Evolutionary conservation across 2,329 filamentous ascomycete species (phyloP), one percentile per base, ranked within the genome.

Genomic region (Monilinia laxa): DNA sequence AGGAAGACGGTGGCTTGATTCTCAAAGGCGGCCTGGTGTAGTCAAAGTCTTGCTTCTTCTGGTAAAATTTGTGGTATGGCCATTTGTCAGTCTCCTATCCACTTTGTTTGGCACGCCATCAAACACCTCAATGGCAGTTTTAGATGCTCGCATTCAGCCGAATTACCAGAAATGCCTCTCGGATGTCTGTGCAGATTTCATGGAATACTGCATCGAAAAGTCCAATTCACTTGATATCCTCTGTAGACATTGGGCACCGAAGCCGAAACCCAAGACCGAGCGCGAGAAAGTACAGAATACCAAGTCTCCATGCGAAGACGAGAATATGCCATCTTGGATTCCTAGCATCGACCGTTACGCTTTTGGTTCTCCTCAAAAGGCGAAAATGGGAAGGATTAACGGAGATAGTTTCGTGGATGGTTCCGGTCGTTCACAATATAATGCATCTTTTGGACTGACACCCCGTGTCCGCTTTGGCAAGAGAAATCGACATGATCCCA

Each of bases 151-250:
- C 6, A 67, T 73, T 42, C 49, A 54, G 3, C 68, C 71, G 11
- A 56, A 70, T 28, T 73, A 73, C 35, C 31, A 68, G 4, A 73
- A 73, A 53, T 16, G 47, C 20, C 57, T 72, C 5, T 40, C 54
- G 1, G 70, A 73, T 52, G 70, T 73, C 5, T 73, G 62, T 55
- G 56, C 68, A 2, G 70, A 73, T 42, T 73, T 73, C 42, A 71
- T 73, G 18, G 66, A 73, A 10, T 73, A 71, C 42, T 72, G 70
- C 25, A 69, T 73, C 14, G 69, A 71, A 12, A 65, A 64, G 3
- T 73, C 71, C 0, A 35, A 68, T 12, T 73, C 69, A 1, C 65
- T 73, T 38, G 71, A 73, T 53, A 70, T 73, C 6, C n/a, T 73
- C 0, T 69, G 67, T 38, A 68, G 70, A 9, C 64, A 69, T 35